phyloP scores from a whole-genome alignment of 805 yeast genomes.

The Komagataella ulmi region DNA sequence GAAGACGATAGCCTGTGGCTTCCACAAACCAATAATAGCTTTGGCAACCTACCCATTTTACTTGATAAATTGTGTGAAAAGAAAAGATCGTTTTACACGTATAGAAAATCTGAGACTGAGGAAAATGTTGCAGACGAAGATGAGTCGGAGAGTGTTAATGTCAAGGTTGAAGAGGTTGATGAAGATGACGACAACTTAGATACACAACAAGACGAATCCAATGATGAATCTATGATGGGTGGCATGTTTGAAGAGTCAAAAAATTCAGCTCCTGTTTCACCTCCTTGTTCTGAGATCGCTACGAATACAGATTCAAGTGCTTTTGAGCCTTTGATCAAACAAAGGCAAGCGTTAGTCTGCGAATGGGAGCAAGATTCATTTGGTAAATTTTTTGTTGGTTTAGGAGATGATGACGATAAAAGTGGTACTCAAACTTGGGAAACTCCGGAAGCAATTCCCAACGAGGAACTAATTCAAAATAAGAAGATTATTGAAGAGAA shows the following conservation, averaged over 20 bases:
- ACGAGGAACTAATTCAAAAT: conserved; percentile 39
- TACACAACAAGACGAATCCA: neutral
- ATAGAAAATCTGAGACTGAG: conserved; percentile 5
- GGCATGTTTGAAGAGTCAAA: neutral
- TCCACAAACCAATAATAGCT: conserved; percentile 26
- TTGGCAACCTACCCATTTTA: conserved; percentile 25
- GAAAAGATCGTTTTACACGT: conserved; percentile 19
- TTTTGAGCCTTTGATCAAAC: conserved; percentile 12
- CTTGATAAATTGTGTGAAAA: conserved; percentile 15
- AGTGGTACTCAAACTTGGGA: conserved; percentile 47
- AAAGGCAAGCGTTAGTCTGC: conserved; percentile 37
- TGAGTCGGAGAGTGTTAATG: neutral
- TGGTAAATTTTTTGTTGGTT: conserved; percentile 38
- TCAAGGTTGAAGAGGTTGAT: neutral
- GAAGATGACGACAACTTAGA: neutral
- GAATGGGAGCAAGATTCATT: conserved; percentile 47
- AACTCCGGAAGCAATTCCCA: conserved; percentile 31
- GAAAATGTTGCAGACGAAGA: neutral
- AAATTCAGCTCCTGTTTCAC: neutral
- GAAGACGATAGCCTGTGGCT: conserved; percentile 25
- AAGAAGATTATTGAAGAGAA: conserved; percentile 17
- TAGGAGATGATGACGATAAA: conserved; percentile 24
- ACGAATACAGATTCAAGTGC: conserved; percentile 5
- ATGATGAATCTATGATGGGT: neutral
- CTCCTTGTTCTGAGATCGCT: neutral